Evolutionary conservation across 148 eudicot genomes (phyloP).

Genomic region (Dianthus caryophyllus): DNA sequence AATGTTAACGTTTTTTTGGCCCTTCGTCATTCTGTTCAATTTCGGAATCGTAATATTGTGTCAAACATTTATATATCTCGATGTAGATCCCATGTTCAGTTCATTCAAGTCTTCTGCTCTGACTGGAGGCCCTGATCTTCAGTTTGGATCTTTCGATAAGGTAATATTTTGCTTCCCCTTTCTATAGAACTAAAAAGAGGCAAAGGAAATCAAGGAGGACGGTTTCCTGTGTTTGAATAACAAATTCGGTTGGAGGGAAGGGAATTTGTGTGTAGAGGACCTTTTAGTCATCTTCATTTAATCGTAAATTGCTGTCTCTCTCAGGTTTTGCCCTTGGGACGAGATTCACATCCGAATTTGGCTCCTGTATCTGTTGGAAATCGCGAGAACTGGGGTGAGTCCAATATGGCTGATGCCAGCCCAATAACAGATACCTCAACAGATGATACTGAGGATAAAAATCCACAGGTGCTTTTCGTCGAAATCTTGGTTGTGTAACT

Average conservation of each 20-base stretch:
- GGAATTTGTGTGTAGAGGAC: too few relatives aligned
- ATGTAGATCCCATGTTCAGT: slow-evolving; percentile 47
- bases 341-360: slow-evolving; percentile 37
- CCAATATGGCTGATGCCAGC: slow-evolving; percentile 72
- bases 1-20: background rate
- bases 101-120: slow-evolving; percentile 46
- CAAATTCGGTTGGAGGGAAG: too few relatives aligned
- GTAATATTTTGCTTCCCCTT: slow-evolving; percentile 26
- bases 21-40: background rate
- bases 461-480: slow-evolving; percentile 39
- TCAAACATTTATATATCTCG: slow-evolving; percentile 10
- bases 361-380: slow-evolving; percentile 37
- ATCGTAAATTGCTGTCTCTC: background rate
- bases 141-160: slow-evolving; percentile 56
- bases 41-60: background rate
- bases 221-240: too few relatives aligned
- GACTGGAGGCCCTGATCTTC: slow-evolving; percentile 45
- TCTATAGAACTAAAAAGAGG: too few relatives aligned
- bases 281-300: too few relatives aligned
- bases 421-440: slow-evolving; percentile 79
- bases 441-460: slow-evolving; percentile 66
- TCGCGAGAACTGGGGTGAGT: slow-evolving; percentile 68
- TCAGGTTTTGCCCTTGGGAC: slow-evolving; percentile 37
- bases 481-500: background rate
- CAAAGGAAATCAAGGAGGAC: too few relatives aligned